phyloP scores from a whole-genome alignment of 2,329 filamentous ascomycete genomes.

The Fusarium lyarnte region DNA sequence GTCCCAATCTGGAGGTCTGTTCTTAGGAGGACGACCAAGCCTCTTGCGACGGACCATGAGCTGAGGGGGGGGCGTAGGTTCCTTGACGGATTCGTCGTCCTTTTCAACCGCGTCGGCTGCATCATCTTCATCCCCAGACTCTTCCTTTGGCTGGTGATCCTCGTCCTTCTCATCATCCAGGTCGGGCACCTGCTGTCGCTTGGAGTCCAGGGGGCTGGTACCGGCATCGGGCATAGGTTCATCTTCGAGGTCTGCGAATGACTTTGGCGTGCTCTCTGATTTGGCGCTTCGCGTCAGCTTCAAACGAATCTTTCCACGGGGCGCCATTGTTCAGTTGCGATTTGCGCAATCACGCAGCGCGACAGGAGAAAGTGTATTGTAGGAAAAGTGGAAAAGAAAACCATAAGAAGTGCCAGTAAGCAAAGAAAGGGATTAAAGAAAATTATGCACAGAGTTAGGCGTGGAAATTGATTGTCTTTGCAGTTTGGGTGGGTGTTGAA shows the following conservation, averaged over 20 bases:
- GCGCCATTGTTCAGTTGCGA: conserved; percentile 38
- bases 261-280: conserved; percentile 55
- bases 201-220: conserved; percentile 47
- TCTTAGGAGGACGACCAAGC: conserved; percentile 87
- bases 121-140: conserved; percentile 55
- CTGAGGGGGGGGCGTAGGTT: conserved; percentile 65
- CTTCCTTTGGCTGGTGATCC: conserved; percentile 64
- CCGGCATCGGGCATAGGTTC: conserved; percentile 46
- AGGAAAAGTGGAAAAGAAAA: neutral
- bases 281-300: conserved; percentile 47
- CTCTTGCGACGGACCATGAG: conserved; percentile 78
- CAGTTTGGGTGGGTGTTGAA: conserved; percentile 14
- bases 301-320: conserved; percentile 45
- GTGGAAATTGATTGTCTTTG: neutral
- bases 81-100: conserved; percentile 58
- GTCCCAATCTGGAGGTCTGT: conserved; percentile 83
- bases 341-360: conserved; percentile 12
- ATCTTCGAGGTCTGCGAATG: conserved; percentile 54
- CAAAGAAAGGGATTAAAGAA: neutral
- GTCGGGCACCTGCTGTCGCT: conserved; percentile 54
- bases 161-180: conserved; percentile 52
- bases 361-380: neutral
- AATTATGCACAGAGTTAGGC: neutral
- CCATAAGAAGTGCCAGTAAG: neutral
- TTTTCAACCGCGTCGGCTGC: conserved; percentile 44